phyloP scores from a whole-genome alignment of 169 alveolate species.

The Sarcocystis neurona region DNA sequence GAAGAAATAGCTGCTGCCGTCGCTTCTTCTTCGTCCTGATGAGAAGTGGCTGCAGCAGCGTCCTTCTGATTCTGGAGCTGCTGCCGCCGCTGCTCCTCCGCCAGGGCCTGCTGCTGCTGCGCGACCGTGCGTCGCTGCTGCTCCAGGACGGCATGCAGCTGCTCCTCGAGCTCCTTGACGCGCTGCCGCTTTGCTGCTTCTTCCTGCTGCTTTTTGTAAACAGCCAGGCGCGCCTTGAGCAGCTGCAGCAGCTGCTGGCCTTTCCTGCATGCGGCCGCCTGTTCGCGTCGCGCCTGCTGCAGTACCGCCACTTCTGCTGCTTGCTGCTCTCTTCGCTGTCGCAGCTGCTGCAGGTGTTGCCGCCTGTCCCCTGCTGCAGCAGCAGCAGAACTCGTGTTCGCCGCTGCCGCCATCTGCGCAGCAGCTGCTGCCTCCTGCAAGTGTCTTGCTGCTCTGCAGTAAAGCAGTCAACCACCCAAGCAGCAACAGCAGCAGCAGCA shows the following conservation, averaged over 20 bases:
- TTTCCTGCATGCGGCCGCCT: not conserved
- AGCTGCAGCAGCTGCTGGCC: conserved; percentile 3
- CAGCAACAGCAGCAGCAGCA: not conserved
- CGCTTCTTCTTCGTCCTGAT: not conserved
- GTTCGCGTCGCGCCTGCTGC: conserved; percentile 2
- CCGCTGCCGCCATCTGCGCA: not conserved
- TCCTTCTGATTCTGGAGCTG: no score
- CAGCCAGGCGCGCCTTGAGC: not conserved
- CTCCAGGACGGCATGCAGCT: not conserved
- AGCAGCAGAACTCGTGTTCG: not conserved
- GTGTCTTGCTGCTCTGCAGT: not conserved
- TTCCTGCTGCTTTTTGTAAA: not conserved
- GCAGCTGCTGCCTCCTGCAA: not conserved
- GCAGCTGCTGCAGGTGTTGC: not conserved
- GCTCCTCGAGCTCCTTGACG: not conserved
- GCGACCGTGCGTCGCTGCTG: not conserved
- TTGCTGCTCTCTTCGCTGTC: not conserved
- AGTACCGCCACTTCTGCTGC: not conserved
- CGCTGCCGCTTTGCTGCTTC: not conserved
- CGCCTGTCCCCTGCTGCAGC: no score
- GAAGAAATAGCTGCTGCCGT: not conserved
- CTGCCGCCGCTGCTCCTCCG: not conserved
- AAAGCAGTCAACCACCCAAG: no score
- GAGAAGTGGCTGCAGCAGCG: not conserved
- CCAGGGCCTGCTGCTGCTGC: not conserved